A percentile compares a stretch with the other conserved stretches of the same genome.
Conservation (phyloP, 805 yeast genomes). For the Kregervanrija pseudodelftensis region DNA sequence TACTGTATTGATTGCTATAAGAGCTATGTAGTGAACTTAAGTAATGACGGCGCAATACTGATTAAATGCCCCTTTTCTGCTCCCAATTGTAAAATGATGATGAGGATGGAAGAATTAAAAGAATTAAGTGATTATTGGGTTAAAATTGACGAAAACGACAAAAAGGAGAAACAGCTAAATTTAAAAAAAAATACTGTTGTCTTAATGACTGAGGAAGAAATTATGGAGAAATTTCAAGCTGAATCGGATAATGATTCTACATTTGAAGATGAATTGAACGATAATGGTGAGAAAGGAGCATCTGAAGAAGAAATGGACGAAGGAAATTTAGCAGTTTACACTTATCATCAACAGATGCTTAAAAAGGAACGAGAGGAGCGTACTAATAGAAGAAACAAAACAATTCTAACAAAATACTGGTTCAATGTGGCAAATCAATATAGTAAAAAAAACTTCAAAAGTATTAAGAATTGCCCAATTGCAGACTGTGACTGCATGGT, state of each 20-base stretch:
- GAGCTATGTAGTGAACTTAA: slow-evolving; percentile 45
- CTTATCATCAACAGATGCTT: slow-evolving; percentile 18
- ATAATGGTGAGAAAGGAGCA: background rate
- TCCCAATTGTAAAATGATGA: slow-evolving; percentile 38
- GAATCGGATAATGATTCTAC: slow-evolving; percentile 5
- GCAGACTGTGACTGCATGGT: slow-evolving; percentile 67
- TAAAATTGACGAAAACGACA: slow-evolving; percentile 1
- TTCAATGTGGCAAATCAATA: slow-evolving; percentile 38
- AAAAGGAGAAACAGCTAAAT: background rate
- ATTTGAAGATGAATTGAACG: background rate
- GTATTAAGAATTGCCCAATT: slow-evolving; percentile 74
- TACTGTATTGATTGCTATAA: slow-evolving; percentile 66
- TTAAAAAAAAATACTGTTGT: background rate
- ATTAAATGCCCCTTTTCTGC: slow-evolving; percentile 56
- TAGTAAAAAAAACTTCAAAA: slow-evolving; percentile 42
- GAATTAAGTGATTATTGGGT: slow-evolving; percentile 19
- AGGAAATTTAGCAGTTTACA: slow-evolving; percentile 10
- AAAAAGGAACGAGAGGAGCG: slow-evolving; percentile 18
- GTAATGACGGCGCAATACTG: slow-evolving; percentile 33
- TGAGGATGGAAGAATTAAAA: slow-evolving; percentile 37
- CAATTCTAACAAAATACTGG: slow-evolving; percentile 33
- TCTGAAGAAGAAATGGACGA: slow-evolving; percentile 4
- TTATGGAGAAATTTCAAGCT: slow-evolving; percentile 5
- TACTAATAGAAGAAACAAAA: slow-evolving; percentile 16
- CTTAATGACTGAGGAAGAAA: slow-evolving; percentile 3